Evolutionary conservation across 345 rosid species (phyloP), one percentile per base, ranked within the genome.

Genomic region (Anacardium occidentale): DNA sequence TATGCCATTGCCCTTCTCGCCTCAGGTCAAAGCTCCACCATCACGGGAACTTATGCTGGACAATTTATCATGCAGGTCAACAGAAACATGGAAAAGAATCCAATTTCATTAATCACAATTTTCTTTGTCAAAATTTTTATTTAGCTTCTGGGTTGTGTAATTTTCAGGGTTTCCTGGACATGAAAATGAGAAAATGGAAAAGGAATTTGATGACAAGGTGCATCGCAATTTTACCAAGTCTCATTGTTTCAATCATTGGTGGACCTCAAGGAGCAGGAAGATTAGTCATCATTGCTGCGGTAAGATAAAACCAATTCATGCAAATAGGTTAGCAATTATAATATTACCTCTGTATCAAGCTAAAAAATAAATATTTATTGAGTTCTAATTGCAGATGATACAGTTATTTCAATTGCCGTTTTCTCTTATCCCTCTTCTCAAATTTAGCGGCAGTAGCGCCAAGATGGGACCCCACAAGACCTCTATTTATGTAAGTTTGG

Each of bases 401-500:
- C 84, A 86, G 26, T 90, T 91, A 7, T 90, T 90, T 68, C 90
- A 88, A 50, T 88, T 90, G 29, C 96, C 96, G 40, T 90, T 88
- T 80, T 83, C 91, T 44, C 80, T 90, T 1, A 84, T 90, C 53
- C 92, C 96, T 9, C 91, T 90, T 53, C 87, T 90, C 7, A 90
- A 86, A 72, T 85, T 90, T 75, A 90, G 96, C 40, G 84, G 87
- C 74, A 78, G 89, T 70, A 12, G 85, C 42, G 80, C 89, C 48
- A 88, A 90, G 70, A 85, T 88, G 92, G 96, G 92, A 47, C 90
- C 91, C 1, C 83, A 88, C 71, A 90, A 81, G 80, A 90, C 86
- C 68, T 90, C 96, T 1, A 77, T 76, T 14, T 32, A 17, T 15
- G 96, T 88, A 52, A 84, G 87, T 2, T 32, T 3, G 3, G 1